Percentiles rank a stretch among this genome's conserved stretches.
phyloP scores from a whole-genome alignment of 2,329 filamentous ascomycete species.

The Metarhizium sp. region DNA sequence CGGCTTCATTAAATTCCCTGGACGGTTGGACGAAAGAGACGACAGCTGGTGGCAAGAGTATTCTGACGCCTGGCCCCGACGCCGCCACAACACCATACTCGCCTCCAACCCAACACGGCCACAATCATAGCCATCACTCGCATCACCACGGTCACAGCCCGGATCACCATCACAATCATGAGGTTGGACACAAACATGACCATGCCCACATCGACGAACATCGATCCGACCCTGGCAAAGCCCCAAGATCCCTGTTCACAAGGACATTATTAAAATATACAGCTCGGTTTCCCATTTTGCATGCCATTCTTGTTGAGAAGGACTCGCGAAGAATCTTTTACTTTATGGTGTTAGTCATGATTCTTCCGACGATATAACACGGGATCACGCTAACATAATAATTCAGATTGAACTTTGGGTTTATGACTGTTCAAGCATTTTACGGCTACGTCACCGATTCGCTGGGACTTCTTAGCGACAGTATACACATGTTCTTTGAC shows the following conservation, averaged over 20 bases:
- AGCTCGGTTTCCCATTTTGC: conserved; percentile 64
- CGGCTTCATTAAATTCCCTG: conserved; percentile 22
- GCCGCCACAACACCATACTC: conserved; percentile 18
- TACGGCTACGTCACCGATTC: conserved; percentile 94
- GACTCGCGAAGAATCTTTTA: conserved; percentile 95
- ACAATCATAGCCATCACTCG: conserved; percentile 17
- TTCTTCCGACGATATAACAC: neutral
- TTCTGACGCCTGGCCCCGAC: conserved; percentile 25
- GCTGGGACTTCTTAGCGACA: conserved; percentile 89
- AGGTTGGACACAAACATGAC: conserved; percentile 16
- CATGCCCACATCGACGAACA: conserved; percentile 17
- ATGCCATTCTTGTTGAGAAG: conserved; percentile 80
- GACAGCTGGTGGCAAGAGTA: conserved; percentile 29
- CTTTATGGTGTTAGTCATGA: conserved; percentile 68
- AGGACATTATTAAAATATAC: conserved; percentile 61
- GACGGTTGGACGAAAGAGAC: conserved; percentile 32
- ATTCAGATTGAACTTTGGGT: conserved; percentile 75
- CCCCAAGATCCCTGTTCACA: conserved; percentile 59
- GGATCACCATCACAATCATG: conserved; percentile 13
- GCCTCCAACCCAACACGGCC: conserved; percentile 9
- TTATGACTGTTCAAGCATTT: conserved; percentile 90
- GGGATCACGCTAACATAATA: neutral
- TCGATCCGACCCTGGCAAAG: conserved; percentile 26
- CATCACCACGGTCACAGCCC: conserved; percentile 17
- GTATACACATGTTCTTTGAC: conserved; percentile 99